Conservation (phyloP, 768 basidiomycete genomes). For the Aureoboletus auriporus region DNA sequence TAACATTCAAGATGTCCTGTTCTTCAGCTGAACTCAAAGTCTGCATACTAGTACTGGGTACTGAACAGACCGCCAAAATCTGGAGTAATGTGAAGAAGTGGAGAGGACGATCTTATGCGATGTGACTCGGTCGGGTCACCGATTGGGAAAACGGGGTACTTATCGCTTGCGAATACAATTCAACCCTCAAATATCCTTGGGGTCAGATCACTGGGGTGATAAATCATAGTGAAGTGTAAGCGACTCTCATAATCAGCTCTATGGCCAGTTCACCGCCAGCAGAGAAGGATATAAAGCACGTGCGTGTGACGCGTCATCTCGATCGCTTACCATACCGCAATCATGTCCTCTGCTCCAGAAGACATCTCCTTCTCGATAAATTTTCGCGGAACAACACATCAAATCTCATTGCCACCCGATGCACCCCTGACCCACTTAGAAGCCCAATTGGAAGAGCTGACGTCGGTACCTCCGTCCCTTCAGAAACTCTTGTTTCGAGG, state of each 20-base stretch:
- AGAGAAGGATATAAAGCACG: no score
- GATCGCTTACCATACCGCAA: constrained; percentile 8
- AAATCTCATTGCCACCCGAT: constrained; percentile 46
- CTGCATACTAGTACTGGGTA: neutral
- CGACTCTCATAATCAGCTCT: no score
- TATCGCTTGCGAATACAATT: no score
- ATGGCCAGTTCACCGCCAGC: no score
- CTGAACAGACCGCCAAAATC: no score
- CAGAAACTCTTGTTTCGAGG: constrained; percentile 77
- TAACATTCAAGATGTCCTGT: constrained; percentile 9
- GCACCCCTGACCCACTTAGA: constrained; percentile 51
- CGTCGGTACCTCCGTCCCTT: constrained; percentile 56
- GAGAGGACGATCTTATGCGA: neutral
- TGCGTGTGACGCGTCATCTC: no score
- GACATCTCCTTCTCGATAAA: constrained; percentile 27
- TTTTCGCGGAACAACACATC: constrained; percentile 47
- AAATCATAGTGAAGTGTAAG: no score
- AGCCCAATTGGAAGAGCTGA: constrained; percentile 54
- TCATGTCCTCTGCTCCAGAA: no score
- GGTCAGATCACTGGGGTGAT: no score
- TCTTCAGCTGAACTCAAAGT: neutral
- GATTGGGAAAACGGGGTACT: no score
- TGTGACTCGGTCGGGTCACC: neutral
- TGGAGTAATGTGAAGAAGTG: neutral
- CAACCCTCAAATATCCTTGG: no score